These are phyloP conservation scores for Claviceps purpurea DNA, from an alignment of 2,329 filamentous ascomycete species.

Conservation along the genomic window DNA sequence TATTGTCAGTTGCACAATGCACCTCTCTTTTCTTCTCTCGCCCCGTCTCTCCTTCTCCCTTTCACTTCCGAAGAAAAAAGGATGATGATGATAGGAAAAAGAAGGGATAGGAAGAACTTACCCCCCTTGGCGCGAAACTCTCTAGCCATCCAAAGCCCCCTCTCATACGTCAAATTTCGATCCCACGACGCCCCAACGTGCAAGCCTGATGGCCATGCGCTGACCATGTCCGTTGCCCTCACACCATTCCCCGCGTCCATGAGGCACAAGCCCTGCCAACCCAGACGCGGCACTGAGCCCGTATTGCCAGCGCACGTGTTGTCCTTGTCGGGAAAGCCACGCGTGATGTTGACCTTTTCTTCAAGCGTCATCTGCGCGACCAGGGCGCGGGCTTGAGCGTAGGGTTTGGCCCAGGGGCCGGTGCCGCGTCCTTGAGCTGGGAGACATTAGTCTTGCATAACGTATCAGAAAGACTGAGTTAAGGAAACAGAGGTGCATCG, in stretches of 20 bases:
- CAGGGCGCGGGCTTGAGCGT: constrained; percentile 40
- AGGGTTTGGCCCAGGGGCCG: constrained; percentile 42
- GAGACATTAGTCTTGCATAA: too few species aligned
- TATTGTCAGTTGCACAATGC: constrained; percentile 5
- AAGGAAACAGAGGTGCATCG: too few species aligned
- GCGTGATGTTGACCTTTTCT: constrained; percentile 44
- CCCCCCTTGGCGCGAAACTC: constrained; percentile 45
- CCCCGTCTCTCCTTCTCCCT: not conserved
- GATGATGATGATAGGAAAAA: not conserved
- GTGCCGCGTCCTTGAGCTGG: constrained; percentile 19
- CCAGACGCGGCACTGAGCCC: constrained; percentile 29
- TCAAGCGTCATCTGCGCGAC: constrained; percentile 51
- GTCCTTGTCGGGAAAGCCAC: constrained; percentile 36
- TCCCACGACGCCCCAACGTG: constrained; percentile 42
- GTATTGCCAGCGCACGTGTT: constrained; percentile 36
- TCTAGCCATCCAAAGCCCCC: constrained; percentile 38
- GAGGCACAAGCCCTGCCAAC: constrained; percentile 34
- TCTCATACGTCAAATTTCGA: constrained; percentile 33
- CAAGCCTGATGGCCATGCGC: constrained; percentile 32
- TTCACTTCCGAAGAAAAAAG: not conserved
- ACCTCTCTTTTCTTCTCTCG: not conserved
- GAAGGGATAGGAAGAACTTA: constrained; percentile 20
- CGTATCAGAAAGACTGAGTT: too few species aligned
- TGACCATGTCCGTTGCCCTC: constrained; percentile 33
- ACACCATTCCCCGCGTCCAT: constrained; percentile 38